phyloP scores from a whole-genome alignment of 129 eudicot genomes.

The Saposhnikovia divaricata region DNA sequence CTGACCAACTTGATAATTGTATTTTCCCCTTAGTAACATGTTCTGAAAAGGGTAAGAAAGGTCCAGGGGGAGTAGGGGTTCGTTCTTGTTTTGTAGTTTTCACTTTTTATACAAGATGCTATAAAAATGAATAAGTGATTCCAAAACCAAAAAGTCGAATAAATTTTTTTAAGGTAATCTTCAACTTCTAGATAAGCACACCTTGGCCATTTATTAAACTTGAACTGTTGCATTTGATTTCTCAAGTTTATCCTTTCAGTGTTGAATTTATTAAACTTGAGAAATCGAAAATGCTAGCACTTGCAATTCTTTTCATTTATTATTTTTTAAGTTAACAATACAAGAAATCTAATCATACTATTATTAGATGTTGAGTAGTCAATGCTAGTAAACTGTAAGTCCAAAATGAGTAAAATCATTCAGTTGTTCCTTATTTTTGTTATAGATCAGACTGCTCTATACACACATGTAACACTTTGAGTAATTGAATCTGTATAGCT shows the following conservation, averaged over 20 bases:
- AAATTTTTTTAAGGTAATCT: not conserved
- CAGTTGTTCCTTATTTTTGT: not conserved
- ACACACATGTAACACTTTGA: not conserved
- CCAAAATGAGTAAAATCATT: not conserved
- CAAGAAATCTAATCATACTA: not conserved
- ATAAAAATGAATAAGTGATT: not conserved
- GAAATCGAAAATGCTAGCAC: not conserved
- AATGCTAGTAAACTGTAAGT: not conserved
- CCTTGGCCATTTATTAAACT: not conserved
- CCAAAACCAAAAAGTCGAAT: not conserved
- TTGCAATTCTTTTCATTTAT: not conserved
- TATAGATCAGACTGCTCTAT: not conserved
- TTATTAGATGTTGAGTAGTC: not conserved
- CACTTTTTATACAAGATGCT: not conserved
- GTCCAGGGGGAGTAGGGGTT: not conserved
- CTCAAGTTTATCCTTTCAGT: slow-evolving; percentile 31
- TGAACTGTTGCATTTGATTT: slow-evolving; percentile 13
- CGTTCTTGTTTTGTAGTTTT: not conserved
- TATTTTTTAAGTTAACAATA: not conserved
- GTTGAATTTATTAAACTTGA: too few relatives aligned
- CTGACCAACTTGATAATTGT: not conserved
- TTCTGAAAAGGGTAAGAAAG: not conserved
- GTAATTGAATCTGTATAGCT: not conserved
- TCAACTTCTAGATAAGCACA: not conserved
- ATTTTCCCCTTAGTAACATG: not conserved